These are phyloP conservation scores for Camellia lanceoleosa DNA, from an alignment of 148 eudicot genomes.

Conservation along the genomic window DNA sequence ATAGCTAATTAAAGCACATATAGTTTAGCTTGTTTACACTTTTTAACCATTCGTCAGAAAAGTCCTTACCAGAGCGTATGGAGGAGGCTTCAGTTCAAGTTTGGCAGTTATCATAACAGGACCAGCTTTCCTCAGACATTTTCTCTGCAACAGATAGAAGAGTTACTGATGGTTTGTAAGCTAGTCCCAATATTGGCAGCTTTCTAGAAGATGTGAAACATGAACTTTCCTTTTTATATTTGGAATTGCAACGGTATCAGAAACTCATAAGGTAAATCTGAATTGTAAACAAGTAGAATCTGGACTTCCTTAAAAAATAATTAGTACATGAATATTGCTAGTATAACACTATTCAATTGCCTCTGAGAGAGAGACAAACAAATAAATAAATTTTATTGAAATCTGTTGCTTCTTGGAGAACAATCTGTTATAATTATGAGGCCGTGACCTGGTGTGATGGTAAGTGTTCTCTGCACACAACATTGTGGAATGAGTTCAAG, in stretches of 20 bases:
- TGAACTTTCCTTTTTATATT: neutral
- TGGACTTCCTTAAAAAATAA: neutral
- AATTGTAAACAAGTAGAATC: neutral
- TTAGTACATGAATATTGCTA: neutral
- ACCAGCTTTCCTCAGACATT: conserved; percentile 14
- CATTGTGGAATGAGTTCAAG: too few relatives aligned
- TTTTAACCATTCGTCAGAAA: neutral
- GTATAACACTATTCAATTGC: neutral
- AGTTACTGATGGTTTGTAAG: neutral
- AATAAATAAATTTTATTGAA: neutral
- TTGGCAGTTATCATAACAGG: too few relatives aligned
- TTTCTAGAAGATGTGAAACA: neutral
- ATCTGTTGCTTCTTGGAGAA: neutral
- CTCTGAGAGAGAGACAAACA: neutral
- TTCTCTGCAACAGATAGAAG: conserved; percentile 39
- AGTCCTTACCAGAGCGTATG: conserved; percentile 61
- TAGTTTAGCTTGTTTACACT: neutral
- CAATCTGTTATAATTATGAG: neutral
- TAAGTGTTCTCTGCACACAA: too few relatives aligned
- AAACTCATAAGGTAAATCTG: neutral
- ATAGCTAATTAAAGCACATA: neutral
- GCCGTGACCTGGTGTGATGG: neutral
- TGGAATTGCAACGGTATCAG: neutral
- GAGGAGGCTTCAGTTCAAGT: conserved; percentile 43
- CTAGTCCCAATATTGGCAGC: neutral